These are phyloP conservation scores for Cyclotella choctawhatcheeana DNA, from an alignment of 108 stramenopile genomes.

Conservation along the genomic window DNA sequence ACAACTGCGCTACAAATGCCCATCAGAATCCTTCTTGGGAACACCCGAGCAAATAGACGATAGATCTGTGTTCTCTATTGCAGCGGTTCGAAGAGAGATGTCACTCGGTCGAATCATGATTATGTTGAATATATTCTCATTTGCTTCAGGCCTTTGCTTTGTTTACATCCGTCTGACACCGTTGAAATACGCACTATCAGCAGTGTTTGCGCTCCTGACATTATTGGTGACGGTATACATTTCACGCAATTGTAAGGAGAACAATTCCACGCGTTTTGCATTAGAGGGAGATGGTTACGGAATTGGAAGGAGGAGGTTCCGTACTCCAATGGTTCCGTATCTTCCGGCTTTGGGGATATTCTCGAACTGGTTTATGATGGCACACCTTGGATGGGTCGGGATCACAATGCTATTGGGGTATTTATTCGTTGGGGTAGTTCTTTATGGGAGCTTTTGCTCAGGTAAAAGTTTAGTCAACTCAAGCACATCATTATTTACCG, in stretches of 20 bases:
- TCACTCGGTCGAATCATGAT: slow-evolving; percentile 37
- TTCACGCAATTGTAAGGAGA: slow-evolving; percentile 18
- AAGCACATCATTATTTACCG: not conserved
- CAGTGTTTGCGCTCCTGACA: slow-evolving; percentile 28
- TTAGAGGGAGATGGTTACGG: slow-evolving; percentile 34
- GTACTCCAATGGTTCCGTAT: slow-evolving; percentile 76
- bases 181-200: slow-evolving; percentile 20
- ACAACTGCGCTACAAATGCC: slow-evolving; percentile 36
- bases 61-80: slow-evolving; percentile 28
- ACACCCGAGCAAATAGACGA: slow-evolving; percentile 15
- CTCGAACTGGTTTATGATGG: slow-evolving; percentile 88
- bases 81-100: slow-evolving; percentile 12
- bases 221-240: slow-evolving; percentile 30
- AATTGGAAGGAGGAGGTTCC: slow-evolving; percentile 48
- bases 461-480: slow-evolving; percentile 24
- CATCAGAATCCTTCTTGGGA: slow-evolving; percentile 30
- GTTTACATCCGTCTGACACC: slow-evolving; percentile 9
- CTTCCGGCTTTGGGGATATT: slow-evolving; percentile 81
- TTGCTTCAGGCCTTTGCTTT: slow-evolving; percentile 30
- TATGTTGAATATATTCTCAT: slow-evolving; percentile 34
- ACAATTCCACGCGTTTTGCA: slow-evolving; percentile 11
- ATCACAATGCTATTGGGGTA: slow-evolving; percentile 64
- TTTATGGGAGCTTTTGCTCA: slow-evolving; percentile 51
- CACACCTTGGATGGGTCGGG: slow-evolving; percentile 68
- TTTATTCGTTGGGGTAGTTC: slow-evolving; percentile 48